Base-by-base conservation (phyloP, 805 yeast genomes). In the Hanseniaspora occidentalis region DNA sequence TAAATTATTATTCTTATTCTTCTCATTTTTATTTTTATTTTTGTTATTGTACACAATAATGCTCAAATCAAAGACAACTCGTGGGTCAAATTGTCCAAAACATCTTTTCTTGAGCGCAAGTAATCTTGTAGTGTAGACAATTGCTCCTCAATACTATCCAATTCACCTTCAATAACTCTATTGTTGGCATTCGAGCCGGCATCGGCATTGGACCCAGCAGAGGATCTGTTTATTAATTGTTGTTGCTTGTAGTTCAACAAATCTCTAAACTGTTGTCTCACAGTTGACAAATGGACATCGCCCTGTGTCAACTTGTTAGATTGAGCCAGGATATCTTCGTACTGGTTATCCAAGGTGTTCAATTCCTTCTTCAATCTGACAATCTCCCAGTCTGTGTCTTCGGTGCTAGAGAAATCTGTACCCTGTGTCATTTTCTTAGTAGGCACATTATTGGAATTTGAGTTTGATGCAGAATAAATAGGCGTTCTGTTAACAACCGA, bases 331-430 rank as follows among this genome's bases (percentile, higher is more conserved):
- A 39, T 50, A 18, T 19, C 40, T 17, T 40, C 44, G 44, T 58
- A 70, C 49, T 77, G 69, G n/a, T 66, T 60, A 50, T 86, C 95
- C 37, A 88, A 61, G 45, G 83, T 84, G 10, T 77, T 69, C 45
- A 89, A 66, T 55, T 86, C 89, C 45, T 88, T 73, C 61, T 77
- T 77, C 48, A 86, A 69, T 49, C 92, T 71, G 13, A 81, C 94
- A 52, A 81, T 85, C 58, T 88, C 96, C 95, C 96, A 85, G 53
- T 35, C 43, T 23, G 52, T 51, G 45, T 50, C 49, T 43, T 59
- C 59, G 19, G 70, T 79, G 1, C 76, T 69, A 3, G 80, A 72
- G 54, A 81, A 80, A 55, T 84, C 88, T 0, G 86, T 77, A 5
- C 85, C 86, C 23, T 61, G 60, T 10, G 63, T 57, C 9, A 41